Conservation (phyloP, 257 asterid species). For the Solanum commersonii region DNA sequence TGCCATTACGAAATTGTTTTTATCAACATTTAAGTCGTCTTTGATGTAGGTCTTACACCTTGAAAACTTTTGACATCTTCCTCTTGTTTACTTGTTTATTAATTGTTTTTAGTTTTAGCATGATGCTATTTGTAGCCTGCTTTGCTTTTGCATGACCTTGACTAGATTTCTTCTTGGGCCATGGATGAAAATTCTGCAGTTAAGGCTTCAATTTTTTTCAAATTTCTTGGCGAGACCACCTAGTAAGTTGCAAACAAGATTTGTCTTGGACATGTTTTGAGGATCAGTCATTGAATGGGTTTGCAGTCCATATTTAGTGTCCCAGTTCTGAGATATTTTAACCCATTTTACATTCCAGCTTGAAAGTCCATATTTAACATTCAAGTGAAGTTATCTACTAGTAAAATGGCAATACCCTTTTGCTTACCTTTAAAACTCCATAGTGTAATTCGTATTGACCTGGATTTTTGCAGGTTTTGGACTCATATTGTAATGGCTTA, state of each 20-base stretch:
- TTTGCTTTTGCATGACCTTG: not conserved
- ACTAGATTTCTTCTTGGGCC: not conserved
- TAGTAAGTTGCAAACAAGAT: not conserved
- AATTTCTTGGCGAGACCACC: not conserved
- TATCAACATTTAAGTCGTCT: not conserved
- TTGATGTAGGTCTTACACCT: not conserved
- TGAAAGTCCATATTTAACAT: not conserved
- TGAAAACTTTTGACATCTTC: not conserved
- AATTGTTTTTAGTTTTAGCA: not conserved
- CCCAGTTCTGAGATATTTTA: not conserved
- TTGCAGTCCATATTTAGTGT: not conserved
- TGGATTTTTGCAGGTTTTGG: conserved; percentile 66
- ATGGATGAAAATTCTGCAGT: not conserved
- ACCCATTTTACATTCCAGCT: not conserved
- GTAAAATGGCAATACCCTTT: not conserved
- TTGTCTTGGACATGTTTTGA: not conserved
- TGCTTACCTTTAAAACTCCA: not conserved
- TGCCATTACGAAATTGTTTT: not conserved
- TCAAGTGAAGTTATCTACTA: not conserved
- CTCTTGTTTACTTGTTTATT: not conserved
- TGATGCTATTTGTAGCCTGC: not conserved
- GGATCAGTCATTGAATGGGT: not conserved
- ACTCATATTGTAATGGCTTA: conserved; percentile 87
- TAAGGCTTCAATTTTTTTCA: not conserved
- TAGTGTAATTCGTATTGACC: not conserved